Evolutionary conservation across 1,139 yeast species (phyloP).

Genomic region (Yamadazyma friedrichii): DNA sequence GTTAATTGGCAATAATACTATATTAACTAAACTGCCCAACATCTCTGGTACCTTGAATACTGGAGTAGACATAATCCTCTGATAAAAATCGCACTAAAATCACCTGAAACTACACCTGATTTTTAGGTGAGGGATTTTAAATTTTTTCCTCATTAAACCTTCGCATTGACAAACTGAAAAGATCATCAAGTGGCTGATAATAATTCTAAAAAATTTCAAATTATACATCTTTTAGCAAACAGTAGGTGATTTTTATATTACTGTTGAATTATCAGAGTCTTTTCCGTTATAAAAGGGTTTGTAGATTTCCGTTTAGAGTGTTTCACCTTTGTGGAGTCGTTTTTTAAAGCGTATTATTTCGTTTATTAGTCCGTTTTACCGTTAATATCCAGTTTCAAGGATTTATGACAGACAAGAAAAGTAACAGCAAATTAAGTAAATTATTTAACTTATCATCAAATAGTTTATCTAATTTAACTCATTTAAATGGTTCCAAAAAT

Average conservation of each 20-base stretch:
- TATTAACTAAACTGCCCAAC: too few species aligned
- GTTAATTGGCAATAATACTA: neutral
- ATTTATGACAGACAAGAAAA: constrained; percentile 13
- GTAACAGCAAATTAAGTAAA: constrained; percentile 13
- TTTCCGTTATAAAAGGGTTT: too few species aligned
- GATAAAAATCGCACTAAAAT: neutral
- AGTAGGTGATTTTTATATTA: too few species aligned
- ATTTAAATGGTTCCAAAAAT: neutral
- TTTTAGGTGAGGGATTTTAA: neutral
- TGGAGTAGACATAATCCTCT: too few species aligned
- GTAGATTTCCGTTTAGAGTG: too few species aligned
- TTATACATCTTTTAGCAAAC: too few species aligned
- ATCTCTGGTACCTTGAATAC: too few species aligned
- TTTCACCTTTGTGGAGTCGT: too few species aligned
- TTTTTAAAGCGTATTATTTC: neutral
- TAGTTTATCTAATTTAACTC: constrained; percentile 8
- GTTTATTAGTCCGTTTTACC: too few species aligned
- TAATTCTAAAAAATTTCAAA: neutral
- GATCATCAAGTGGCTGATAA: neutral
- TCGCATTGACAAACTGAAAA: neutral
- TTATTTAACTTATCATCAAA: constrained; percentile 16
- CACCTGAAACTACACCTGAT: neutral
- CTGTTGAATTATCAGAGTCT: too few species aligned
- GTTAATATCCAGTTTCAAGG: neutral
- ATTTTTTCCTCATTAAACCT: too few species aligned